These are phyloP conservation scores for Xylaria venustula DNA, from an alignment of 495 filamentous ascomycete species.

Conservation along the genomic window DNA sequence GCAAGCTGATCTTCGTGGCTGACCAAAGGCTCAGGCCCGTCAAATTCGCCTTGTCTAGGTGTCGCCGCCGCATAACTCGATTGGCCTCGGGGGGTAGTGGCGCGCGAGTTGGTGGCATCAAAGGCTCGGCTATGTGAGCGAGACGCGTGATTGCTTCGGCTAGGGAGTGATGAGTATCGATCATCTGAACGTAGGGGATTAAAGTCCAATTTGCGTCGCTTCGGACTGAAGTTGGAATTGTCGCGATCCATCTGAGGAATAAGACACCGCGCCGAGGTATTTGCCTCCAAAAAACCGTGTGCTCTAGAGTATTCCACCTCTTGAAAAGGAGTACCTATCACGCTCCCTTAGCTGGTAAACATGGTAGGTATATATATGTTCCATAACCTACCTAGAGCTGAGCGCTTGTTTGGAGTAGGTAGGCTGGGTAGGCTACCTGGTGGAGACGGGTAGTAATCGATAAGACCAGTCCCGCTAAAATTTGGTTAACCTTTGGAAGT, in stretches of 20 bases:
- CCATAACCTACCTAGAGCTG: no score
- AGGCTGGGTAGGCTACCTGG: background rate
- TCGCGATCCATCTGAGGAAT: slow-evolving; percentile 33
- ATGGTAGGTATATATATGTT: no score
- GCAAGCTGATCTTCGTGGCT: slow-evolving; percentile 53
- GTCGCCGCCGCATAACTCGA: slow-evolving; percentile 49
- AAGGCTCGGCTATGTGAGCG: slow-evolving; percentile 35
- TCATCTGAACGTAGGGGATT: slow-evolving; percentile 56
- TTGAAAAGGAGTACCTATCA: no score
- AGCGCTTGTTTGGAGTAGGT: background rate
- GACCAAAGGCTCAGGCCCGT: slow-evolving; percentile 50
- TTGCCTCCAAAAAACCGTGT: no score
- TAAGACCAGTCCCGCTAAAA: slow-evolving; percentile 28
- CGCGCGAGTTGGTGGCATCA: slow-evolving; percentile 33
- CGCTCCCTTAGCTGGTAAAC: no score
- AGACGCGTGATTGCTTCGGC: slow-evolving; percentile 36
- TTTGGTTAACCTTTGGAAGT: slow-evolving; percentile 18
- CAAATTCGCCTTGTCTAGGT: slow-evolving; percentile 50
- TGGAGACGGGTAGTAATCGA: slow-evolving; percentile 22
- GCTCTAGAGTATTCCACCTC: no score
- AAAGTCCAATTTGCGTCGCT: slow-evolving; percentile 62
- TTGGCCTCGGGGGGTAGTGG: slow-evolving; percentile 48
- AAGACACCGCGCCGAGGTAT: no score
- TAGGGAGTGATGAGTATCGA: slow-evolving; percentile 57
- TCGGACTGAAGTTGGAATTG: slow-evolving; percentile 52